These are phyloP conservation scores for Penicillium subrubescens DNA, from an alignment of 495 filamentous ascomycete genomes.

Conservation along the genomic window DNA sequence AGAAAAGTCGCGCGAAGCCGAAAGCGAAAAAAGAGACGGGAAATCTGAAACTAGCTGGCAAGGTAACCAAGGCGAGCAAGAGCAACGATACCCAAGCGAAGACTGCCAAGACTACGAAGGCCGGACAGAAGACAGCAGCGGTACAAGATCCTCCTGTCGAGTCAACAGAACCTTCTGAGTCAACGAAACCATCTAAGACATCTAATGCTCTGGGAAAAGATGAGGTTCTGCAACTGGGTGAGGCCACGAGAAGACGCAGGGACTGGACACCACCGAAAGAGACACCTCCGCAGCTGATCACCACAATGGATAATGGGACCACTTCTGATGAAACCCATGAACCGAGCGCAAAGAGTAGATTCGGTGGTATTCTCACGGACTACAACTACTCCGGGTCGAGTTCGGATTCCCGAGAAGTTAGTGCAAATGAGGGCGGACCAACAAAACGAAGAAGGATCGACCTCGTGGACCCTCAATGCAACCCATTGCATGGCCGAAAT, in stretches of 20 bases:
- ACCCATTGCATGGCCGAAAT: slow-evolving; percentile 17
- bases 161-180: not conserved
- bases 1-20: slow-evolving; percentile 24
- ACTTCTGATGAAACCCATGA: not conserved
- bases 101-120: slow-evolving; percentile 19
- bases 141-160: not conserved
- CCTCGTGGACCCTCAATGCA: slow-evolving; percentile 35
- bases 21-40: slow-evolving; percentile 18
- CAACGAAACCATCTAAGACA: not conserved
- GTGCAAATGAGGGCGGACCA: slow-evolving; percentile 25
- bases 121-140: slow-evolving; percentile 13
- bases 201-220: slow-evolving; percentile 22
- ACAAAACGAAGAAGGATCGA: slow-evolving; percentile 49
- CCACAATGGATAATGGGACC: slow-evolving; percentile 16
- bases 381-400: slow-evolving; percentile 36
- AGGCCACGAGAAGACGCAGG: slow-evolving; percentile 38
- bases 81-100: slow-evolving; percentile 19
- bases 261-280: slow-evolving; percentile 50
- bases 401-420: slow-evolving; percentile 13
- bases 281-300: slow-evolving; percentile 5
- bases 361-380: slow-evolving; percentile 35
- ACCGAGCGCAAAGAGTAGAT: slow-evolving; percentile 1
- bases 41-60: slow-evolving; percentile 42
- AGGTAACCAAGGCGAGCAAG: slow-evolving; percentile 34
- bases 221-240: slow-evolving; percentile 35